phyloP scores from a whole-genome alignment of 1,284 basidiomycete species.

The Malassezia arunalokei region DNA sequence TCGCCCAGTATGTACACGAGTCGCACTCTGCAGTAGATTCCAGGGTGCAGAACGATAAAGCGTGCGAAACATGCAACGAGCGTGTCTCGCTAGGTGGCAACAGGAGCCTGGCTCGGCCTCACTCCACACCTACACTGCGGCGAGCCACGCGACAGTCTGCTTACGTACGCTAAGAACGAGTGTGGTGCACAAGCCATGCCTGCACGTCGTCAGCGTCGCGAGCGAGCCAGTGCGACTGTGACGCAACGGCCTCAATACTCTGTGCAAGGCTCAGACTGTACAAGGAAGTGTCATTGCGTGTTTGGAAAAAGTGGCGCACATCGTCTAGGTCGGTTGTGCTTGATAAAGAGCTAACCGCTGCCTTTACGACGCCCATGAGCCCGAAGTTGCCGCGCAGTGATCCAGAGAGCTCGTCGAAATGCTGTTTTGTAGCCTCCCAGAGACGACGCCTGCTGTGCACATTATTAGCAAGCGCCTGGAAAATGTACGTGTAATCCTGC shows the following conservation, averaged over 20 bases:
- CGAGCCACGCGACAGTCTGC: too few species aligned
- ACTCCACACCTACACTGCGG: too few species aligned
- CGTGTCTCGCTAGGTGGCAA: too few species aligned
- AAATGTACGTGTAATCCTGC: slow-evolving; percentile 46
- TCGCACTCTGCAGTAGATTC: neutral
- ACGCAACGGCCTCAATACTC: slow-evolving; percentile 57
- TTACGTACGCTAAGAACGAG: too few species aligned
- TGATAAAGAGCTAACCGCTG: slow-evolving; percentile 56
- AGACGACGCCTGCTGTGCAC: slow-evolving; percentile 36
- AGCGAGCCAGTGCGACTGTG: slow-evolving; percentile 55
- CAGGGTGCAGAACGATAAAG: neutral
- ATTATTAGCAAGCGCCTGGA: slow-evolving; percentile 39
- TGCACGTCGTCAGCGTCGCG: slow-evolving; percentile 54
- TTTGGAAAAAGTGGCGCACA: slow-evolving; percentile 54
- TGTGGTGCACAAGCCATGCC: slow-evolving; percentile 51
- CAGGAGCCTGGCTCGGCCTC: too few species aligned
- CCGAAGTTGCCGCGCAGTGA: slow-evolving; percentile 53
- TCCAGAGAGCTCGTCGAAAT: slow-evolving; percentile 49
- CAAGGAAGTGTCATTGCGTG: slow-evolving; percentile 43
- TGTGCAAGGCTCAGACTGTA: slow-evolving; percentile 57
- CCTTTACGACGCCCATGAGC: slow-evolving; percentile 47
- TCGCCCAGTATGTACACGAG: neutral
- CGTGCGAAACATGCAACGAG: neutral
- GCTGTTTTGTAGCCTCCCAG: slow-evolving; percentile 44
- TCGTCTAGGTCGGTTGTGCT: slow-evolving; percentile 59